phyloP scores from a whole-genome alignment of 1,284 basidiomycete genomes.

The Tetrapyrgos nigripes region DNA sequence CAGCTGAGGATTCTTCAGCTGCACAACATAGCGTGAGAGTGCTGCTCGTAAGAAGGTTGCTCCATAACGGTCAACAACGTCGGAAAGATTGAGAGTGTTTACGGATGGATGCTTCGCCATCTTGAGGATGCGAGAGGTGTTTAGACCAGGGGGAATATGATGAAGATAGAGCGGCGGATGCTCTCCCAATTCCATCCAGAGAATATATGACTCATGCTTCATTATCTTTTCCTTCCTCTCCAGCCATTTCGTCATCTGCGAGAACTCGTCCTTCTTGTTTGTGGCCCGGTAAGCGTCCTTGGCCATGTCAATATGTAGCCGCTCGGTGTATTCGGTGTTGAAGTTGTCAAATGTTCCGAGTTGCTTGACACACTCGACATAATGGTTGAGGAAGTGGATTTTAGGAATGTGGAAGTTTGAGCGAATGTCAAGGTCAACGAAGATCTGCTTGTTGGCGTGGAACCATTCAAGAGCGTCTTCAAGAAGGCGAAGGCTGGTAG shows the following conservation, averaged over 20 bases:
- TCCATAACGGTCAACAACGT: constrained; percentile 23
- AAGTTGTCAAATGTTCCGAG: too few relatives aligned
- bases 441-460: too few relatives aligned
- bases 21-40: constrained; percentile 31
- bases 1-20: constrained; percentile 16
- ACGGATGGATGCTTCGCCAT: not conserved
- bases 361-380: too few relatives aligned
- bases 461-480: constrained; percentile 27
- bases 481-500: constrained; percentile 27
- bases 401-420: too few relatives aligned
- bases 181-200: not conserved
- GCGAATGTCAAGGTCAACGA: too few relatives aligned
- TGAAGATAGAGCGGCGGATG: not conserved
- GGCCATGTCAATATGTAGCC: too few relatives aligned
- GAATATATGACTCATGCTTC: not conserved
- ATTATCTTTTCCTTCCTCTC: not conserved
- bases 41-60: constrained; percentile 33
- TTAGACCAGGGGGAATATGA: not conserved
- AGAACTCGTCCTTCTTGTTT: not conserved
- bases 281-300: not conserved
- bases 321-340: too few relatives aligned
- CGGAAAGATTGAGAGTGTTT: constrained; percentile 5
- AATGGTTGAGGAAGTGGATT: too few relatives aligned
- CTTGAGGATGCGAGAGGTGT: not conserved
- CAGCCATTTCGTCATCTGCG: constrained; percentile 2